Evolutionary conservation across 257 asterid species (phyloP).

Genomic region (Buddleja alternifolia): DNA sequence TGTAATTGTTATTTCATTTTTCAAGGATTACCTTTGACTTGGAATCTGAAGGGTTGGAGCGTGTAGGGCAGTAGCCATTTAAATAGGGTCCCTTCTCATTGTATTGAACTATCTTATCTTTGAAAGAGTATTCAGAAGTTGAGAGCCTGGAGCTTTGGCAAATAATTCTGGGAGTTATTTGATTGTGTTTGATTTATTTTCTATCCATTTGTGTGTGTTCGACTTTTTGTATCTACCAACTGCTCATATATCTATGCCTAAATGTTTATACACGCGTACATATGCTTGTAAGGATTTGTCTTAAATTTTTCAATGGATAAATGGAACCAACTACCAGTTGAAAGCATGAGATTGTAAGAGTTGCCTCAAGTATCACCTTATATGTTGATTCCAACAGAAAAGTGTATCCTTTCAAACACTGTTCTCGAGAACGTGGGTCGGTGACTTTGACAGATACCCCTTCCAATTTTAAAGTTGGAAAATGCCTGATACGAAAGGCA

Average conservation of each 20-base stretch:
- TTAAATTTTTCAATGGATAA: not conserved
- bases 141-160: too few species aligned
- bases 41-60: too few species aligned
- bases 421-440: conserved; percentile 77
- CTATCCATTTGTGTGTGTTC: too few species aligned
- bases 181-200: too few species aligned
- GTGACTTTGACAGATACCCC: conserved; percentile 61
- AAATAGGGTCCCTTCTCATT: too few species aligned
- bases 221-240: too few species aligned
- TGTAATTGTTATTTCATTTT: too few species aligned
- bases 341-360: conserved; percentile 23
- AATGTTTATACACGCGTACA: not conserved
- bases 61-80: too few species aligned
- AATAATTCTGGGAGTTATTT: too few species aligned
- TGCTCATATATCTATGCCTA: not conserved
- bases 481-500: conserved; percentile 52
- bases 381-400: conserved; percentile 65
- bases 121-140: too few species aligned
- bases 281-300: not conserved
- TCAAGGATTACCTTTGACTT: too few species aligned
- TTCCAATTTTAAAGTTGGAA: conserved; percentile 68
- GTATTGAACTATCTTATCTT: too few species aligned
- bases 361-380: conserved; percentile 50
- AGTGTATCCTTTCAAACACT: conserved; percentile 72
- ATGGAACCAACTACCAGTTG: conserved; percentile 14